Conservation (phyloP, 2,329 filamentous ascomycete species). For the Niveomyces coronatus region DNA sequence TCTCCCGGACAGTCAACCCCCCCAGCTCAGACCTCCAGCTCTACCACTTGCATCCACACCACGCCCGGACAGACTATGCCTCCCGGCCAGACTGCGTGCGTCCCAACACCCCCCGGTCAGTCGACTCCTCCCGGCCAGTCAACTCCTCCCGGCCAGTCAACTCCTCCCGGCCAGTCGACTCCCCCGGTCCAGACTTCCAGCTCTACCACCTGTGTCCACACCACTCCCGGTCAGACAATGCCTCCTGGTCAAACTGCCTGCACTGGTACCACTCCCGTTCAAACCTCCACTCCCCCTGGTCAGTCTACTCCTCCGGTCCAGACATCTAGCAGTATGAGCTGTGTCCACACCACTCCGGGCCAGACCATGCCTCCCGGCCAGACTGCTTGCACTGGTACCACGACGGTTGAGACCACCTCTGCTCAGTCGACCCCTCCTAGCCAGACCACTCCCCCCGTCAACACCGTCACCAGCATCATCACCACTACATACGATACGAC, state of each 20-base stretch:
- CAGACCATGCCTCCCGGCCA: constrained; percentile 10
- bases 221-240: constrained; percentile 12
- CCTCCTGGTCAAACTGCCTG: constrained; percentile 12
- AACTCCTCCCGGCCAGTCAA: constrained; percentile 10
- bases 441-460: constrained; percentile 12
- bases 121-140: constrained; percentile 5
- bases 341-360: background rate
- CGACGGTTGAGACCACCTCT: constrained; percentile 7
- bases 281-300: constrained; percentile 8
- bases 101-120: constrained; percentile 11
- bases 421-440: background rate
- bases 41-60: background rate
- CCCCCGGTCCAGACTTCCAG: constrained; percentile 13
- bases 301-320: constrained; percentile 10
- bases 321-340: constrained; percentile 10
- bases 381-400: constrained; percentile 10
- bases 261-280: constrained; percentile 9
- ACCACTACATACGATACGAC: constrained; percentile 32
- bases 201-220: background rate
- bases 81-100: constrained; percentile 6
- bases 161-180: constrained; percentile 8
- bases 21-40: constrained; percentile 13
- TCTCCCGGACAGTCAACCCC: constrained; percentile 6
- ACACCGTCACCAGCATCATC: constrained; percentile 12
- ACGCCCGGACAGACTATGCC: constrained; percentile 9